Evolutionary conservation across 2,329 filamentous ascomycete genomes (phyloP), one percentile per base, ranked within the genome.

Genomic region (Aspergillus luchuensis): DNA sequence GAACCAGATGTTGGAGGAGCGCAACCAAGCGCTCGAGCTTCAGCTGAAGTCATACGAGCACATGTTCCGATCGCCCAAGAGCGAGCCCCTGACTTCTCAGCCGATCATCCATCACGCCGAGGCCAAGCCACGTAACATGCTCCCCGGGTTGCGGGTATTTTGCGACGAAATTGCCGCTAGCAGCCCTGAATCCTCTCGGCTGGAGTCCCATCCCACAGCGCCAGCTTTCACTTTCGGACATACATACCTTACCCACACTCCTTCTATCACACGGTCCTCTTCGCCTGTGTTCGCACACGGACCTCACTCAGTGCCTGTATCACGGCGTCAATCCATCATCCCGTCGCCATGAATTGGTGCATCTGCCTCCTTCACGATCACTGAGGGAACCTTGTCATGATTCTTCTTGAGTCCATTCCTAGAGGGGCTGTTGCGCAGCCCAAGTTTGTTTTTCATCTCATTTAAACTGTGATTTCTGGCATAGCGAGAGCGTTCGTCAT

Each of bases 11-110:
- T 66, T 76, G 4, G 67, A 71, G 28, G 74, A 76, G 55, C 71
- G 72, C 47, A 74, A 74, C 64, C 73, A 73, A 7, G 72, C 71
- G 33, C 69, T 76, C 4, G 74, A 76, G 59, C 73, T 74, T 58
- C 74, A 77, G 52, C 66, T 76, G 59, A 76, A 75, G 63, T 73
- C 74, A 13, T 76, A 74, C 59, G 75, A 76, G 59, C 71, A 73
- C 59, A 74, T 76, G 68, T 74, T 76, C 66, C 74, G 72, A 19
- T 73, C 73, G 4, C 72, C 74, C 38, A 76, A 76, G 65, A 59
- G 67, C 19, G 75, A 77, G 58, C 65, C 60, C 17, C 63, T 63
- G 13, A 72, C 66, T 43, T 70, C 72, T 5, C 67, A 65, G 21
- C 60, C 72, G 7, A 30, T 76, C 8, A 53, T 68, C 8, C 61